Evolutionary conservation across 202 grass and related monocot genomes (phyloP).

Genomic region (Panicum hallii): DNA sequence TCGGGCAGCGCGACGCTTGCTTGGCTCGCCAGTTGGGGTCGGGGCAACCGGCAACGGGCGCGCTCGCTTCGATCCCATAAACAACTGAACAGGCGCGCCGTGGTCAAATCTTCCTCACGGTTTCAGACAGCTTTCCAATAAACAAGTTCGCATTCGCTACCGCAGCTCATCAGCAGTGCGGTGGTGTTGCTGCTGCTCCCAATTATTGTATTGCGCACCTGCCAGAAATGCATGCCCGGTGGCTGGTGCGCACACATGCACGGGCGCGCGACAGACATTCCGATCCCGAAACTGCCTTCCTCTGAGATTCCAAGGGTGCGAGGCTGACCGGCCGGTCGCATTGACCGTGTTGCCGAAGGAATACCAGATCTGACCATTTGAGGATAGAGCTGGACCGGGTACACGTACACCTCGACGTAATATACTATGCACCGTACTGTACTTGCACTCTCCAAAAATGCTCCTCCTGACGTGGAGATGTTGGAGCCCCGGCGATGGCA

Average conservation of each 20-base stretch:
- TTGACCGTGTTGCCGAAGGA: constrained; percentile 24
- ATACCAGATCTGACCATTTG: constrained; percentile 5
- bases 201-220: constrained; percentile 46
- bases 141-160: constrained; percentile 34
- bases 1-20: neutral
- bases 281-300: constrained; percentile 30
- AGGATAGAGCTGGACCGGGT: neutral
- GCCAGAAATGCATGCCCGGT: constrained; percentile 19
- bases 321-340: constrained; percentile 14
- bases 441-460: neutral
- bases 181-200: neutral
- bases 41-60: no score
- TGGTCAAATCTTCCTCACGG: constrained; percentile 34
- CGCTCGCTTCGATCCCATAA: no score
- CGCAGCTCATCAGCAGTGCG: neutral
- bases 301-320: constrained; percentile 41
- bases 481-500: neutral
- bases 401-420: neutral
- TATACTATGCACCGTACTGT: neutral
- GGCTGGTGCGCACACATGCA: constrained; percentile 25
- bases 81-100: no score
- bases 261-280: constrained; percentile 40
- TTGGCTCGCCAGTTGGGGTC: constrained; percentile 4
- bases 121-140: constrained; percentile 37
- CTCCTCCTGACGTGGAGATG: constrained; percentile 6